Conservation (phyloP, 23 red algal species). For the Agarophyton chilense region DNA sequence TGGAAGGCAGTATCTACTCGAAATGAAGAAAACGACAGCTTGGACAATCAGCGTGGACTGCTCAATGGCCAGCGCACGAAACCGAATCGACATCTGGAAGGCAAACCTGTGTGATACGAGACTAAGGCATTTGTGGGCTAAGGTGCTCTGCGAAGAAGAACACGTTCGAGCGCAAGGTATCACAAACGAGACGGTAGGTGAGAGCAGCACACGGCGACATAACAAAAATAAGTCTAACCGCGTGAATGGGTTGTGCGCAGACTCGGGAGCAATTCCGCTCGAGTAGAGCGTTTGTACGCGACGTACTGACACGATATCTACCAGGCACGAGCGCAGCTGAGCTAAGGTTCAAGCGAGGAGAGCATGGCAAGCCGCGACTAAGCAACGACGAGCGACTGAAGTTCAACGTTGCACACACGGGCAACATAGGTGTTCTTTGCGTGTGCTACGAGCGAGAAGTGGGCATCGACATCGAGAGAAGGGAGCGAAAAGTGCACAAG, state of each 20-base stretch:
- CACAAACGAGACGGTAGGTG: background rate
- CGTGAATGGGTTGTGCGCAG: background rate
- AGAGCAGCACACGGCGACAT: background rate
- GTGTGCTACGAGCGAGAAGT: background rate
- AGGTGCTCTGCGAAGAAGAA: slow-evolving; percentile 14
- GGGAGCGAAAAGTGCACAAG: background rate
- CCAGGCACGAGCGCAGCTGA: background rate
- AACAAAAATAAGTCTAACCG: background rate
- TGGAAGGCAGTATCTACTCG: too few relatives aligned
- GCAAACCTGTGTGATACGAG: slow-evolving; percentile 6
- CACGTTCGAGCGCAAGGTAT: background rate
- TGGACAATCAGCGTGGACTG: background rate
- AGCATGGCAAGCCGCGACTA: slow-evolving; percentile 30
- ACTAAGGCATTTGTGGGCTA: background rate
- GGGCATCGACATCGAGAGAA: slow-evolving; percentile 47
- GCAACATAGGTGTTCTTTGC: slow-evolving; percentile 7
- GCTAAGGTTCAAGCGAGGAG: background rate
- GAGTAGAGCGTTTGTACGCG: slow-evolving; percentile 25
- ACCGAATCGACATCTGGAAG: slow-evolving; percentile 14
- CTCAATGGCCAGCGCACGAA: background rate
- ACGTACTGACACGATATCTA: slow-evolving; percentile 56
- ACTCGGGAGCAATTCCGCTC: background rate
- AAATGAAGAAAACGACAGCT: background rate
- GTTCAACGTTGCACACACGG: slow-evolving; percentile 51
- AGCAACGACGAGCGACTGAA: background rate